These are phyloP conservation scores for Rhododendron mucronatum DNA, from an alignment of 148 eudicot species.

Conservation along the genomic window DNA sequence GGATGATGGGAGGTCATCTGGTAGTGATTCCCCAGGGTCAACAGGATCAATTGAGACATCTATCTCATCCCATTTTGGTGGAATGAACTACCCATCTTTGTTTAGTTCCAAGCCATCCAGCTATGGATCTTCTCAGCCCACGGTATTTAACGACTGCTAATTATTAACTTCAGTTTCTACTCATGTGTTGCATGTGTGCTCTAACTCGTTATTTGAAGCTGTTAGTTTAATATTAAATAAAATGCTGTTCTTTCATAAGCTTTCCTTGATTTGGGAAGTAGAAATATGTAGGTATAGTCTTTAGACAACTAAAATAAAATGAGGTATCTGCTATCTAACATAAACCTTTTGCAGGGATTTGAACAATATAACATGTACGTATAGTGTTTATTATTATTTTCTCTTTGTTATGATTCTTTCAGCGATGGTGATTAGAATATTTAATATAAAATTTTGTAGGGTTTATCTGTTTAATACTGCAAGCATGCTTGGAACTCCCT, in stretches of 20 bases:
- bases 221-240: neutral
- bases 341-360: neutral
- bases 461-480: neutral
- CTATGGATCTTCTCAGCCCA: conserved; percentile 60
- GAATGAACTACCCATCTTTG: conserved; percentile 92
- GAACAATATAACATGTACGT: neutral
- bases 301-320: neutral
- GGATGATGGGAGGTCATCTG: conserved; percentile 82
- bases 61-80: conserved; percentile 97
- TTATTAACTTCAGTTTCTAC: neutral
- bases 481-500: neutral
- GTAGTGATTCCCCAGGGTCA: conserved; percentile 92
- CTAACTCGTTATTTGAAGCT: neutral
- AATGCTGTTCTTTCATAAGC: neutral
- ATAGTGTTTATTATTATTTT: neutral
- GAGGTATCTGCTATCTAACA: neutral
- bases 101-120: conserved; percentile 80
- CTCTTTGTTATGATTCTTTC: neutral
- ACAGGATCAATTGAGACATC: conserved; percentile 91
- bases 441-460: neutral
- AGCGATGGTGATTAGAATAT: neutral
- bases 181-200: neutral
- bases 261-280: neutral
- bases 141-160: conserved; percentile 33
- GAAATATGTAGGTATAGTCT: neutral